Conservation (phyloP, 1,139 yeast genomes). For the Pichia kudriavzevii region DNA sequence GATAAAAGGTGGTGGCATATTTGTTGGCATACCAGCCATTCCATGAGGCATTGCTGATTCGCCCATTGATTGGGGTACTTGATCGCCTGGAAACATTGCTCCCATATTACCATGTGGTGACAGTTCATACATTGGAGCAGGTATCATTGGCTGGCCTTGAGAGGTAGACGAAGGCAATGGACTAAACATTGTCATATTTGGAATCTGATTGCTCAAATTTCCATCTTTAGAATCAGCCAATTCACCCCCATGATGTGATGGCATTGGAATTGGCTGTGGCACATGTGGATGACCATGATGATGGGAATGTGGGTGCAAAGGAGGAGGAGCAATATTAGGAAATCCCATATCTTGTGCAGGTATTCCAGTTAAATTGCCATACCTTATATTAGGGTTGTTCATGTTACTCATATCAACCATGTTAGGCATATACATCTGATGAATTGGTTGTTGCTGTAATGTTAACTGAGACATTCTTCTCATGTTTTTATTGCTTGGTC, state of each 20-base stretch:
- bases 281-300: no score
- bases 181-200: constrained; percentile 6
- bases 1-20: constrained; percentile 25
- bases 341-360: no score
- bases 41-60: constrained; percentile 19
- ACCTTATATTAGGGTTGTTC: constrained; percentile 1
- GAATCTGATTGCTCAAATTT: constrained; percentile 1
- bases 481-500: constrained; percentile 30
- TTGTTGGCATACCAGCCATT: constrained; percentile 22
- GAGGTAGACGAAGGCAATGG: constrained; percentile 2
- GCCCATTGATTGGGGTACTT: constrained; percentile 15
- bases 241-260: neutral
- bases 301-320: no score
- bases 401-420: neutral
- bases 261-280: neutral
- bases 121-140: constrained; percentile 20
- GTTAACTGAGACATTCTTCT: constrained; percentile 10
- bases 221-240: neutral
- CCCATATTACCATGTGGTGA: no score
- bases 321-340: no score
- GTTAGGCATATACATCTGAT: constrained; percentile 2
- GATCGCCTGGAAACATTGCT: no score
- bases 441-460: constrained; percentile 11
- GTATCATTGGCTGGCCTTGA: constrained; percentile 21
- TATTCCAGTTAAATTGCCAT: no score